Base-by-base conservation (phyloP, 306 rosid species). In the Cyamopsis tetragonoloba region DNA sequence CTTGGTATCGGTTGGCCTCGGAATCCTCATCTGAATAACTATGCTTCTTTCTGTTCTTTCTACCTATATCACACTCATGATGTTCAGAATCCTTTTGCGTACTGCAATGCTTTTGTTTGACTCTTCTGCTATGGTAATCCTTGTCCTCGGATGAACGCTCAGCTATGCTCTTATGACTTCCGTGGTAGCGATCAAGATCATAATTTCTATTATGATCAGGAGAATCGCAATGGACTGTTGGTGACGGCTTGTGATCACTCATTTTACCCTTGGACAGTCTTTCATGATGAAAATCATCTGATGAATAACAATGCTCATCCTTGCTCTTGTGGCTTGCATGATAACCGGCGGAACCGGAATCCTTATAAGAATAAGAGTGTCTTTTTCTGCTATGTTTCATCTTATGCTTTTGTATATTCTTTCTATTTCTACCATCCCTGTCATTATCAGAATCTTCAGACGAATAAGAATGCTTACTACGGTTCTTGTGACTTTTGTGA, bases 391-490 rank as follows among this genome's bases (percentile, higher is more conserved):
- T 66, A 34, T 47, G 46, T 34, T 62, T 72, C 32, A 46, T 72
- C 63, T 77, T 15, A 13, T 31, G 80, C 68, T 75, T 79, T 28
- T 18, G 79, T 58, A 53, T 71, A 67, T 61, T 48, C 80, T 80
- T 80, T 55, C 66, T 82, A 79, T 77, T 70, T 73, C 18, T 56
- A 39, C 8, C 60, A 53, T 73, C 82, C 70, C 35, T 48, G 56
- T 77, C 79, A 74, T 66, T 26, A 12, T 75, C 79, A 51, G 84
- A 86, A 69, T 66, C 86, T 69, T 79, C 86, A 35, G 78, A 80
- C 26, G 77, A 82, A 79, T 66, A 66, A 3, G 44, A 41, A 46
- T 37, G 68, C 63, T 58, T 67, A 37, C 71, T 51, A 31, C 78
- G 30, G 8, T 57, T 59, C 72, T 63, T 80, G 66, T 68, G 42